Conservation (phyloP, 1,284 basidiomycete species). For the Gymnopus androsaceus region DNA sequence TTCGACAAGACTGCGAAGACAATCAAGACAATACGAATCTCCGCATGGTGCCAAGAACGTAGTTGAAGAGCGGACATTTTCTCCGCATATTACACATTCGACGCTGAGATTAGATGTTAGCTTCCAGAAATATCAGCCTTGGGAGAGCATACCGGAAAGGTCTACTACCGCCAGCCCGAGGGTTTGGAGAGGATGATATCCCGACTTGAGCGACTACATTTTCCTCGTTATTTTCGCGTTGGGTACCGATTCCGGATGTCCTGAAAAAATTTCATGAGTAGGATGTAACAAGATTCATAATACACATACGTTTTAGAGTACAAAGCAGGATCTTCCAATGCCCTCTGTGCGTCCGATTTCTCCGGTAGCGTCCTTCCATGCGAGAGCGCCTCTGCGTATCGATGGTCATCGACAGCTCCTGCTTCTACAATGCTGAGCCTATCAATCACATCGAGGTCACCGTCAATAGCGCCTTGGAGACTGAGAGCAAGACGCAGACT, state of each 20-base stretch:
- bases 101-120: no score
- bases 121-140: background rate
- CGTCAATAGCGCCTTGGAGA: conserved; percentile 33
- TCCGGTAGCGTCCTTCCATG: conserved; percentile 28
- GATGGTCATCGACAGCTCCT: conserved; percentile 35
- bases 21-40: conserved; percentile 21
- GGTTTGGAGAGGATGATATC: background rate
- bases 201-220: background rate
- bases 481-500: conserved; percentile 42
- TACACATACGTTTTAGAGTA: background rate
- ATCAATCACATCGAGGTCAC: conserved; percentile 27
- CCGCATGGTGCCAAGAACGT: conserved; percentile 32
- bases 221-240: no score
- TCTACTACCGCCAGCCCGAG: background rate
- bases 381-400: conserved; percentile 35
- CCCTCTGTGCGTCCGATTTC: conserved; percentile 25
- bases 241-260: background rate
- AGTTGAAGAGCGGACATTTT: conserved; percentile 18
- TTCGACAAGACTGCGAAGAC: conserved; percentile 29
- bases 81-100: conserved; percentile 34
- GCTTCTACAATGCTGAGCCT: conserved; percentile 31
- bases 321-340: conserved; percentile 28
- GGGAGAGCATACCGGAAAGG: background rate
- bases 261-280: background rate
- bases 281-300: background rate